Percentiles rank a stretch among this genome's conserved stretches.
Conservation (phyloP, 352 stramenopile genomes). For the Globisporangium heterothallicum region DNA sequence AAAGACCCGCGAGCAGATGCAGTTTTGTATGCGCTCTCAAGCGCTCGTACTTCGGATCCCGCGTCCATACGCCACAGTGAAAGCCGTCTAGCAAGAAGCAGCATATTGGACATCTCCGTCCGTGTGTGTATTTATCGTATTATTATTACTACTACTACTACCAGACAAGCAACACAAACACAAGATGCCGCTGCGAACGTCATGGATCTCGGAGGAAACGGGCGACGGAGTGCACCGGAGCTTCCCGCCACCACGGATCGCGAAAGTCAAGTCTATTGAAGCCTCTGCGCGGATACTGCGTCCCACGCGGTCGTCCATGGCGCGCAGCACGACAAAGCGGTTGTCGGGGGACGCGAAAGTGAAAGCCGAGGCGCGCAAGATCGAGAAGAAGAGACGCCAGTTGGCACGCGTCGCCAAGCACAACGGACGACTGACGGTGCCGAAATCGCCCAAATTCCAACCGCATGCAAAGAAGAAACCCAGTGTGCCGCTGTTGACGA, state of each 20-base stretch:
- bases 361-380: constrained; percentile 25
- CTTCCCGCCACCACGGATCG: constrained; percentile 27
- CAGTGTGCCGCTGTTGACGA: constrained; percentile 42
- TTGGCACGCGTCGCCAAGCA: constrained; percentile 40
- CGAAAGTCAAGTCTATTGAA: constrained; percentile 49
- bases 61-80: background rate
- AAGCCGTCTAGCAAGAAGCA: background rate
- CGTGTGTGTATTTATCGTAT: background rate
- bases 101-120: background rate
- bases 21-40: too few relatives aligned
- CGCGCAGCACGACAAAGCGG: constrained; percentile 31
- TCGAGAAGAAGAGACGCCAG: constrained; percentile 25
- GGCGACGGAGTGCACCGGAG: constrained; percentile 24
- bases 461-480: constrained; percentile 25
- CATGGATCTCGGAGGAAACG: constrained; percentile 2
- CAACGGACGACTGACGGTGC: constrained; percentile 59
- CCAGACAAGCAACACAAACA: constrained; percentile 6
- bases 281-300: constrained; percentile 53
- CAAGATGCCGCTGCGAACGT: constrained; percentile 10
- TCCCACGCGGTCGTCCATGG: constrained; percentile 55
- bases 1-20: too few relatives aligned
- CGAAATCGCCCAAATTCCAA: constrained; percentile 63
- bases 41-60: too few relatives aligned
- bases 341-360: constrained; percentile 40
- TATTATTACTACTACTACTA: too few relatives aligned